Percentiles rank a stretch among this genome's conserved stretches.
Conservation (phyloP, 2,329 filamentous ascomycete species). For the Colletotrichum sublineola region DNA sequence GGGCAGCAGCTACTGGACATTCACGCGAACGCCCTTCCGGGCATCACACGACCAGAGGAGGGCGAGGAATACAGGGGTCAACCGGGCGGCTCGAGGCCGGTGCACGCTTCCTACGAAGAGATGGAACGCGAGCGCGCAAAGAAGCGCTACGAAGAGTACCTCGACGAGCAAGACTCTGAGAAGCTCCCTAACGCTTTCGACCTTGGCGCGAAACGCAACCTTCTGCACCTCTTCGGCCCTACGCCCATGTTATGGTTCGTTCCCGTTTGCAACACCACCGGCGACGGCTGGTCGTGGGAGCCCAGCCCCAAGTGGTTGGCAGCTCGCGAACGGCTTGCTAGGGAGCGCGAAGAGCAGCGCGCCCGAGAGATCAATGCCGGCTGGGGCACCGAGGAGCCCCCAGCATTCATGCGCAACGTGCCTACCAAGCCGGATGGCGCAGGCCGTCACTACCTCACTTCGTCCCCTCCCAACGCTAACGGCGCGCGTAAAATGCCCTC, state of each 20-base stretch:
- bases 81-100: conserved; percentile 53
- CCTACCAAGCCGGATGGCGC: conserved; percentile 44
- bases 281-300: conserved; percentile 96
- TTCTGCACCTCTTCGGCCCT: conserved; percentile 85
- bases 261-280: conserved; percentile 86
- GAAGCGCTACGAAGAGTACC: conserved; percentile 76
- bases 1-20: conserved; percentile 84
- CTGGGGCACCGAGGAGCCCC: conserved; percentile 66
- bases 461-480: conserved; percentile 43
- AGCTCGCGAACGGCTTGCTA: conserved; percentile 73
- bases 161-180: conserved; percentile 89
- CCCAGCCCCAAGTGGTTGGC: conserved; percentile 83
- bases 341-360: conserved; percentile 71
- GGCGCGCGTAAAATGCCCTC: conserved; percentile 58
- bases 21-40: conserved; percentile 84
- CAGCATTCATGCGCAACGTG: conserved; percentile 42
- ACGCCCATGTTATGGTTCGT: conserved; percentile 80
- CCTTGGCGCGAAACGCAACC: conserved; percentile 84
- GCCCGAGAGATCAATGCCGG: conserved; percentile 75
- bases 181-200: conserved; percentile 95
- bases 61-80: conserved; percentile 71
- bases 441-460: conserved; percentile 47
- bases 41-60: conserved; percentile 84
- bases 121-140: conserved; percentile 67
- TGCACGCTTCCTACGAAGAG: conserved; percentile 66